phyloP scores from a whole-genome alignment of 1,284 basidiomycete genomes.

The Cystobasidium sp. region DNA sequence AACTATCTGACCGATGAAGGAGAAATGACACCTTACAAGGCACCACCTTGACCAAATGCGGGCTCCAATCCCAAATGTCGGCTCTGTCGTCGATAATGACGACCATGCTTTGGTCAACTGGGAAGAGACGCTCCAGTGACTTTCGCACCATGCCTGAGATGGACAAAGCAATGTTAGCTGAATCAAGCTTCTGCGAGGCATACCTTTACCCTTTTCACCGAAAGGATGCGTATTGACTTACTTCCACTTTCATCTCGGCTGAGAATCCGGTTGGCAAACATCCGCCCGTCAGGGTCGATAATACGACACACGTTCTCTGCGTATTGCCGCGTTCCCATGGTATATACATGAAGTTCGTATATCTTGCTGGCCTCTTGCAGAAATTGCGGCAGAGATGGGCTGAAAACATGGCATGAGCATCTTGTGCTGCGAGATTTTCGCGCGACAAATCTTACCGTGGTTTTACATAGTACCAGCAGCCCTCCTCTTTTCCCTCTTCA shows the following conservation, averaged over 20 bases:
- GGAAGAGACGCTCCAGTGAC: slow-evolving; percentile 86
- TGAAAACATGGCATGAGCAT: slow-evolving; percentile 53
- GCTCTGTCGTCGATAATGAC: slow-evolving; percentile 98
- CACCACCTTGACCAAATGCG: slow-evolving; percentile 93
- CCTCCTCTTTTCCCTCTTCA: slow-evolving; percentile 64
- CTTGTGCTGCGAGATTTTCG: not conserved
- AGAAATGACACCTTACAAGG: slow-evolving; percentile 70
- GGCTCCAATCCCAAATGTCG: slow-evolving; percentile 96
- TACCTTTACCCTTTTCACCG: not conserved
- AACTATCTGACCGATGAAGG: not conserved
- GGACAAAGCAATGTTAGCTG: no score
- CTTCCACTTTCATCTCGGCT: slow-evolving; percentile 95
- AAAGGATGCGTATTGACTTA: slow-evolving; percentile 59
- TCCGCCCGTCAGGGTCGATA: slow-evolving; percentile 83
- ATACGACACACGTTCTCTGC: slow-evolving; percentile 92
- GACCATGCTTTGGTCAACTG: slow-evolving; percentile 97
- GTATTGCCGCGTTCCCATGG: slow-evolving; percentile 97
- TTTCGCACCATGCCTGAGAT: slow-evolving; percentile 79
- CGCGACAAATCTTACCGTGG: slow-evolving; percentile 69
- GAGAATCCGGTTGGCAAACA: slow-evolving; percentile 85
- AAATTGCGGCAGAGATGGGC: slow-evolving; percentile 85
- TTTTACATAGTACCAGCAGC: slow-evolving; percentile 97
- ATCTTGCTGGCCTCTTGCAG: slow-evolving; percentile 71
- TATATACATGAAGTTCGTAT: slow-evolving; percentile 99
- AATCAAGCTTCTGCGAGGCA: not conserved